A percentile compares a stretch with the other conserved stretches of the same genome.
Evolutionary conservation across 2,329 filamentous ascomycete species (phyloP).

Genomic region (Proliferodiscus dingleyae): DNA sequence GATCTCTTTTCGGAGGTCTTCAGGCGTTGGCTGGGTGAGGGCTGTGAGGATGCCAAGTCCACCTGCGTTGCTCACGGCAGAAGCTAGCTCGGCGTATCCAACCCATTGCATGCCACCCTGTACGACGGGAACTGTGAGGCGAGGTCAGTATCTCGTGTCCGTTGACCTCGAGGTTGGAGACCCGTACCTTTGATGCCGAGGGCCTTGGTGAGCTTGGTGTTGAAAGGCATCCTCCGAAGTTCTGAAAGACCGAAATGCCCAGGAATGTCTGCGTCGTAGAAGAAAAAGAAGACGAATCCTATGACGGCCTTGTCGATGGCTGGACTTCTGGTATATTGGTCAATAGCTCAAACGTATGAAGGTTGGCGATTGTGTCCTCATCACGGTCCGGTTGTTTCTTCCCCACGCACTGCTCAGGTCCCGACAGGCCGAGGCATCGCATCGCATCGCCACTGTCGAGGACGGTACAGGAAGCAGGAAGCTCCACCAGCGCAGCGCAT

Average conservation of each 20-base stretch:
- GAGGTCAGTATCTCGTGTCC: conserved; percentile 11
- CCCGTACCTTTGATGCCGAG: conserved; percentile 37
- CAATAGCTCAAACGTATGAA: background rate
- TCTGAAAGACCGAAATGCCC: no score
- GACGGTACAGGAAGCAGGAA: no score
- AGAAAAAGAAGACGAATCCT: no score
- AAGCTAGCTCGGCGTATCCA: conserved; percentile 73
- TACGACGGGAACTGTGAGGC: conserved; percentile 65
- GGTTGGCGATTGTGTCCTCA: background rate
- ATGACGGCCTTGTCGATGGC: no score
- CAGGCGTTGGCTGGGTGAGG: conserved; percentile 87
- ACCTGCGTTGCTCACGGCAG: conserved; percentile 75
- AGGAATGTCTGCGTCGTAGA: no score
- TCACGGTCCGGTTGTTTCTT: background rate
- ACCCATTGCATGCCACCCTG: conserved; percentile 88
- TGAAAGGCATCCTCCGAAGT: conserved; percentile 38
- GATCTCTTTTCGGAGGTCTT: conserved; percentile 91
- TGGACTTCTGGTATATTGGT: background rate
- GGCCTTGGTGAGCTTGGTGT: conserved; percentile 34
- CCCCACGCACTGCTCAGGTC: conserved; percentile 5
- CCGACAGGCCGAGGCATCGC: conserved; percentile 6
- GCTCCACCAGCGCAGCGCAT: no score
- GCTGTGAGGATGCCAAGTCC: conserved; percentile 79
- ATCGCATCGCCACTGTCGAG: background rate
- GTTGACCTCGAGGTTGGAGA: background rate